phyloP scores from a whole-genome alignment of 225 moss, liverwort and hornwort genomes.

The Takakia lepidozioides region DNA sequence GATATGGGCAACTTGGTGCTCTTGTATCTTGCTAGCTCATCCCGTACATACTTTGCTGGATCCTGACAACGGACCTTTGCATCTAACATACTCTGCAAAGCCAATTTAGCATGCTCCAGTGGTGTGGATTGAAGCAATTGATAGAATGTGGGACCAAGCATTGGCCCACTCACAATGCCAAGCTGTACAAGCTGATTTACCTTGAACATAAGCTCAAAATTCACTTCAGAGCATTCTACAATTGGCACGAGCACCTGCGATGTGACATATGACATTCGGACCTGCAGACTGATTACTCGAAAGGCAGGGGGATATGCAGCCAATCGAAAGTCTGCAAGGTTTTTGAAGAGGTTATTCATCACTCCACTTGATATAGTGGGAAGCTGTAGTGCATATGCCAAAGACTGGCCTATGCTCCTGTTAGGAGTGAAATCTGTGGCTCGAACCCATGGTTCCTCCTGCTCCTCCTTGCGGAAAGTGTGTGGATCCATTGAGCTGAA shows the following conservation, averaged over 20 bases:
- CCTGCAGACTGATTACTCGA: conserved; percentile 12
- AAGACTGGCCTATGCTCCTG: conserved; percentile 49
- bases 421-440: conserved; percentile 66
- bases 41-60: conserved; percentile 16
- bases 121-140: conserved; percentile 25
- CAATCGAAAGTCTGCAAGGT: conserved; percentile 22
- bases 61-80: conserved; percentile 18
- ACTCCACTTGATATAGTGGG: conserved; percentile 6
- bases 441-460: conserved; percentile 48
- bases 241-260: conserved; percentile 56
- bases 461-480: conserved; percentile 17
- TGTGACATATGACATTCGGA: conserved; percentile 22
- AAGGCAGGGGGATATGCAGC: conserved; percentile 14
- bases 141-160: conserved; percentile 38
- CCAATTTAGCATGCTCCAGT: conserved; percentile 9
- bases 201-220: conserved; percentile 57
- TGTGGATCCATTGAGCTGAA: conserved; percentile 9
- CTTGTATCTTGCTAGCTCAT: conserved; percentile 10
- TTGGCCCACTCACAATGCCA: conserved; percentile 40
- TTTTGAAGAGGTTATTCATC: conserved; percentile 25
- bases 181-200: conserved; percentile 58
- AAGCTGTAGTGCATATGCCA: conserved; percentile 35
- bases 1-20: conserved; percentile 10
- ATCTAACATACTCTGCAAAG: conserved; percentile 19
- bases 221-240: conserved; percentile 37